Percentiles rank a stretch among this genome's conserved stretches.
Conservation (phyloP, 163 green algal species). For the Trebouxia gelatinosa region DNA sequence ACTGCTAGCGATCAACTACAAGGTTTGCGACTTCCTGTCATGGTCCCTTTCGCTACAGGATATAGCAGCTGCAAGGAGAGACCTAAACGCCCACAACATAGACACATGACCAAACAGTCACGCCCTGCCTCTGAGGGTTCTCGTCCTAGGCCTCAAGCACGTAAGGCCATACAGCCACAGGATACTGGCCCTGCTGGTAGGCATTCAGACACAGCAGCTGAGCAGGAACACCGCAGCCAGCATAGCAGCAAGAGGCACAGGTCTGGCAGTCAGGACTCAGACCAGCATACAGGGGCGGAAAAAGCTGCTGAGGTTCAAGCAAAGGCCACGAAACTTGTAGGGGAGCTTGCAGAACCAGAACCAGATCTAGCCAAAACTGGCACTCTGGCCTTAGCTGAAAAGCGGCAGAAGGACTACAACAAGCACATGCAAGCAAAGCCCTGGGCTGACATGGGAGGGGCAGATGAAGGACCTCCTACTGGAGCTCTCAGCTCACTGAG, state of each 20-base stretch:
- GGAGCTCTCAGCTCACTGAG: background rate
- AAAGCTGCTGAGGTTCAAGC: background rate
- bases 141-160: background rate
- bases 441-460: background rate
- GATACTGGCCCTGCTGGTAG: too few species aligned
- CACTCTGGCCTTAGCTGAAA: background rate
- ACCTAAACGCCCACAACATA: slow-evolving; percentile 11
- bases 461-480: too few species aligned
- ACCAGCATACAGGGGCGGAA: background rate
- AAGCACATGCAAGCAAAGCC: background rate
- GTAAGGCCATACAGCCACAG: too few species aligned
- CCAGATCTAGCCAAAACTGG: background rate
- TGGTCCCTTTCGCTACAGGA: too few species aligned
- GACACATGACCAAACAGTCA: background rate
- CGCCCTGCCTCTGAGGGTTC: background rate
- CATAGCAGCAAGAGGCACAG: background rate
- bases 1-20: background rate
- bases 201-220: background rate
- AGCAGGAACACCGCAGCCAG: background rate
- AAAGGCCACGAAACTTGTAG: background rate
- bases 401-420: background rate
- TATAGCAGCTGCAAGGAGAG: slow-evolving; percentile 11
- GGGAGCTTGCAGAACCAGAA: background rate
- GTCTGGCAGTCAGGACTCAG: background rate
- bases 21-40: too few species aligned